A percentile compares a stretch with the other conserved stretches of the same genome.
These are phyloP conservation scores for Plasmodium reichenowi DNA, from an alignment of 169 alveolate genomes.

Conservation along the genomic window DNA sequence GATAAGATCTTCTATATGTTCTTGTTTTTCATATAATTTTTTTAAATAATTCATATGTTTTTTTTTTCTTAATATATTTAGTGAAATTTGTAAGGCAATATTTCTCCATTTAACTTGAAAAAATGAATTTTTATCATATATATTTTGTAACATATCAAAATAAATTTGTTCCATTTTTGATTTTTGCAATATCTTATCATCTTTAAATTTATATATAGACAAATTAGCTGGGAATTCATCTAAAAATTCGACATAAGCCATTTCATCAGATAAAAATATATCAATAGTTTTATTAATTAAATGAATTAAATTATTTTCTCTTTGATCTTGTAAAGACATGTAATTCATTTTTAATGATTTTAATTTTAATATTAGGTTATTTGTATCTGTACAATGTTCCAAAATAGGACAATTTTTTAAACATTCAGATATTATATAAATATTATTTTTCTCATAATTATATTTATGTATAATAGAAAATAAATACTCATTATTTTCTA, in stretches of 20 bases:
- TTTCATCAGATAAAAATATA: slow-evolving; percentile 44
- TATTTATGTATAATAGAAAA: slow-evolving; percentile 80
- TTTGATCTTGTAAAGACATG: slow-evolving; percentile 44
- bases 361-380: slow-evolving; percentile 32
- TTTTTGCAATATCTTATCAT: background rate
- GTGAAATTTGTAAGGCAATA: slow-evolving; percentile 68
- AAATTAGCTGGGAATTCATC: slow-evolving; percentile 54
- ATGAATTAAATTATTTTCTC: slow-evolving; percentile 31
- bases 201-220: slow-evolving; percentile 32
- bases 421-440: slow-evolving; percentile 77
- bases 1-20: slow-evolving; percentile 78
- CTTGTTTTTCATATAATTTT: slow-evolving; percentile 80
- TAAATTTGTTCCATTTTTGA: background rate
- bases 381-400: slow-evolving; percentile 34
- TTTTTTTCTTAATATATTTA: slow-evolving; percentile 77
- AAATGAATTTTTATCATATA: slow-evolving; percentile 49
- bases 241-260: slow-evolving; percentile 4
- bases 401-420: slow-evolving; percentile 51
- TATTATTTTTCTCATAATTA: slow-evolving; percentile 77
- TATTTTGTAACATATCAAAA: slow-evolving; percentile 2
- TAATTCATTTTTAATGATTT: slow-evolving; percentile 15
- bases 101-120: slow-evolving; percentile 74
- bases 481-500: slow-evolving; percentile 80
- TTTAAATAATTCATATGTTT: slow-evolving; percentile 79
- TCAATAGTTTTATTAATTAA: slow-evolving; percentile 24